Percentiles rank a stretch among this genome's conserved stretches.
These are phyloP conservation scores for Pythium phragmitis DNA, from an alignment of 352 stramenopile genomes.

Conservation along the genomic window DNA sequence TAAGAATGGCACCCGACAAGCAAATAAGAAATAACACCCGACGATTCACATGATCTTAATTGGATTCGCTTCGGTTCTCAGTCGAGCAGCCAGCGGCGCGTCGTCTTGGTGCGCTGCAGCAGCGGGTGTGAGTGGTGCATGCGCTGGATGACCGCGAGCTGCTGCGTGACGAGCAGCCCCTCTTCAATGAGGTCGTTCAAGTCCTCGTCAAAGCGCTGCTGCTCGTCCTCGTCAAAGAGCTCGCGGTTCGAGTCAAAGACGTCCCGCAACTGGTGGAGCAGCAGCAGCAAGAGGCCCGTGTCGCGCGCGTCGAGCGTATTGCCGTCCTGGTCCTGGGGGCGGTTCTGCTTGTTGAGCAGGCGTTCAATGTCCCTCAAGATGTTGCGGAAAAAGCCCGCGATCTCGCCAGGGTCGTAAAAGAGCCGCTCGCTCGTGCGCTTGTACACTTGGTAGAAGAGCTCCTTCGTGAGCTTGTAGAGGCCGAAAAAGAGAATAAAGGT, in stretches of 20 bases:
- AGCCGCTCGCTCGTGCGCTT: slow-evolving; percentile 75
- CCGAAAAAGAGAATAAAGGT: slow-evolving; percentile 80
- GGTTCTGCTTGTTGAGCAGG: slow-evolving; percentile 83
- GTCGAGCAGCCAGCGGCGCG: slow-evolving; percentile 53
- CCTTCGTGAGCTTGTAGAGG: slow-evolving; percentile 59
- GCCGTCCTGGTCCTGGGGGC: slow-evolving; percentile 26
- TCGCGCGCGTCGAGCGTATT: slow-evolving; percentile 60
- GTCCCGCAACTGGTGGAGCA: slow-evolving; percentile 75
- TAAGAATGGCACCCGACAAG: not conserved
- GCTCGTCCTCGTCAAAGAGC: slow-evolving; percentile 77
- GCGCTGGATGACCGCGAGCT: slow-evolving; percentile 83
- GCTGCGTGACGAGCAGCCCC: slow-evolving; percentile 70
- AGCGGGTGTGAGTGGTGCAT: slow-evolving; percentile 88
- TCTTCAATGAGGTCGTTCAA: slow-evolving; percentile 80
- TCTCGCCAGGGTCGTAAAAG: slow-evolving; percentile 74
- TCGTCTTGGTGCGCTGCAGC: slow-evolving; percentile 57
- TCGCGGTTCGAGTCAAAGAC: slow-evolving; percentile 69
- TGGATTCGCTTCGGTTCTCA: slow-evolving; percentile 12
- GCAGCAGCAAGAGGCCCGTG: slow-evolving; percentile 67
- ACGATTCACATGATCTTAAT: not conserved
- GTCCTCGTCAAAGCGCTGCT: slow-evolving; percentile 83
- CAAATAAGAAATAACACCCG: not conserved
- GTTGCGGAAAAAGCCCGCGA: slow-evolving; percentile 75
- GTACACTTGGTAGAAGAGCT: slow-evolving; percentile 68
- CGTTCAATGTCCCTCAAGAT: slow-evolving; percentile 83